Conservation (phyloP, 768 basidiomycete species). For the Termitomyces sp. region DNA sequence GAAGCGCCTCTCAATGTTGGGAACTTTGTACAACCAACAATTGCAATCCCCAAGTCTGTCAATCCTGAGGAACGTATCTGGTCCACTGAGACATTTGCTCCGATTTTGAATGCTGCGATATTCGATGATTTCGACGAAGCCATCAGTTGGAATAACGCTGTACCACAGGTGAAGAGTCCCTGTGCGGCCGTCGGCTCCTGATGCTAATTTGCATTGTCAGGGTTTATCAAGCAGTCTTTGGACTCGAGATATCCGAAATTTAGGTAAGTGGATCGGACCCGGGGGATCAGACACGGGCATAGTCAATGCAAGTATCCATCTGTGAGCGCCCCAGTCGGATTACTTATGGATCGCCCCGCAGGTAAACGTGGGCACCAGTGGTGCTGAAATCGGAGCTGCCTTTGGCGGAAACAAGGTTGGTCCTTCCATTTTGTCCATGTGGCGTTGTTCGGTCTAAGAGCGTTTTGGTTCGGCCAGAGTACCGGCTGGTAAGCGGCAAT, state of each 20-base stretch:
- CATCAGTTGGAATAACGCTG: constrained; percentile 86
- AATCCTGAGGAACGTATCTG: constrained; percentile 56
- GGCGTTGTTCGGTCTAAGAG: constrained; percentile 15
- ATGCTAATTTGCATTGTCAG: constrained; percentile 24
- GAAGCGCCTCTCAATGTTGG: constrained; percentile 53
- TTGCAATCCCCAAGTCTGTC: constrained; percentile 60
- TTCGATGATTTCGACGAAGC: constrained; percentile 87
- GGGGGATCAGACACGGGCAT: constrained; percentile 88
- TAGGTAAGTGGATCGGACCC: constrained; percentile 92
- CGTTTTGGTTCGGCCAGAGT: constrained; percentile 40
- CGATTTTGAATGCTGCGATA: constrained; percentile 79
- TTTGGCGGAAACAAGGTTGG: constrained; percentile 92
- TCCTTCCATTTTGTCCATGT: constrained; percentile 11
- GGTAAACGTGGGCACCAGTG: constrained; percentile 57
- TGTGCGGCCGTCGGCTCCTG: constrained; percentile 10
- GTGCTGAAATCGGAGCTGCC: constrained; percentile 67
- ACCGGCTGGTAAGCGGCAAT: constrained; percentile 61
- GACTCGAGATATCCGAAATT: constrained; percentile 76
- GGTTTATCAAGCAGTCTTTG: constrained; percentile 91
- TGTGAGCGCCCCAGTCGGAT: constrained; percentile 7
- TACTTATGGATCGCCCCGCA: constrained; percentile 16
- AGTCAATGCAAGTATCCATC: constrained; percentile 62
- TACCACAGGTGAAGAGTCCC: constrained; percentile 54
- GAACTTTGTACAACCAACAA: constrained; percentile 87
- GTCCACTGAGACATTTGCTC: constrained; percentile 82